A percentile compares a stretch with the other conserved stretches of the same genome.
These are phyloP conservation scores for Canavalia gladiata DNA, from an alignment of 306 rosid genomes.

Conservation along the genomic window DNA sequence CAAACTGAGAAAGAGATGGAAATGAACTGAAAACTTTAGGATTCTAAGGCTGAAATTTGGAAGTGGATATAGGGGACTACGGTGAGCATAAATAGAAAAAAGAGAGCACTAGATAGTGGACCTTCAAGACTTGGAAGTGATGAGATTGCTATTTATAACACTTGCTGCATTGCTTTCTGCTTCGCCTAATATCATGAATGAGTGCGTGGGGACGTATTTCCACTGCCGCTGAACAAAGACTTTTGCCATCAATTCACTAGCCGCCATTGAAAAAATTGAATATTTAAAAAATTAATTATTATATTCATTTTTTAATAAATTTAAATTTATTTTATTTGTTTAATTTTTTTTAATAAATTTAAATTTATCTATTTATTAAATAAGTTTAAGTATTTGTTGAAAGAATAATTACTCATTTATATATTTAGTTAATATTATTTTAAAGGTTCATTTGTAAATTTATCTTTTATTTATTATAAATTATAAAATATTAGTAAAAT, in stretches of 20 bases:
- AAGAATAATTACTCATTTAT: too few species aligned
- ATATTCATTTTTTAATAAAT: too few species aligned
- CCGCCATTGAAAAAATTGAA: constrained; percentile 22
- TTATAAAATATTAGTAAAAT: too few species aligned
- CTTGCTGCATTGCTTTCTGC: background rate
- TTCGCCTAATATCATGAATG: background rate
- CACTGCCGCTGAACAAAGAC: constrained; percentile 30
- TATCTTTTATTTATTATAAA: too few species aligned
- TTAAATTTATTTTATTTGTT: too few species aligned
- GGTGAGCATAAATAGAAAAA: background rate
- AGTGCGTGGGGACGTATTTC: constrained; percentile 52
- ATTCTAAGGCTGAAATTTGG: constrained; percentile 28
- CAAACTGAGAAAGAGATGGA: background rate
- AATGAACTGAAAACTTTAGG: constrained; percentile 17
- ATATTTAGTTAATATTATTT: too few species aligned
- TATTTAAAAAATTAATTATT: too few species aligned
- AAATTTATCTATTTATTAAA: too few species aligned
- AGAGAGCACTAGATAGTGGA: constrained; percentile 41
- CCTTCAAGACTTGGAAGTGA: constrained; percentile 22
- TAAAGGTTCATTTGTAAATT: too few species aligned
- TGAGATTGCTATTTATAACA: constrained; percentile 41
- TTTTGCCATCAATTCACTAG: constrained; percentile 4
- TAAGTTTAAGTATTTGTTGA: too few species aligned
- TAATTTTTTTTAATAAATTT: too few species aligned
- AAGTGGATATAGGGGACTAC: background rate